Evolutionary conservation across 2,329 filamentous ascomycete genomes (phyloP).

Genomic region (Exophiala phaeomuriformis): DNA sequence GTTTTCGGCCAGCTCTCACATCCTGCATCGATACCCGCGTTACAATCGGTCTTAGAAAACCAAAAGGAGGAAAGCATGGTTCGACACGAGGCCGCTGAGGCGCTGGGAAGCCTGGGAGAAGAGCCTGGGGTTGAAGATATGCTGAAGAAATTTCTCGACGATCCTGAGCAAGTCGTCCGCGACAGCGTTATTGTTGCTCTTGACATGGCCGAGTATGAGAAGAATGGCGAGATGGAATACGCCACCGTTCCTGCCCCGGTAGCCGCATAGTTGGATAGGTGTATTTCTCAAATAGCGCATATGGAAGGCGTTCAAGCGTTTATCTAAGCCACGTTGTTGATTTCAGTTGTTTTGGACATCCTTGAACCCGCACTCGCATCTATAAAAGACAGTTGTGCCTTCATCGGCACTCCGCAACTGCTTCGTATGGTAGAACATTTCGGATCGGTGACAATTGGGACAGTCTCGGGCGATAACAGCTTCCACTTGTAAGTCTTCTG

Average conservation of each 20-base stretch:
- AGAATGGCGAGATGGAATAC: slow-evolving; percentile 80
- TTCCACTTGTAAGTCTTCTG: slow-evolving; percentile 68
- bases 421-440: slow-evolving; percentile 77
- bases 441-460: slow-evolving; percentile 68
- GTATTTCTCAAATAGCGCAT: slow-evolving; percentile 5
- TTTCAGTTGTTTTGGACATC: slow-evolving; percentile 34
- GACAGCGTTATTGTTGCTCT: slow-evolving; percentile 93
- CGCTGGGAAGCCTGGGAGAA: slow-evolving; percentile 84
- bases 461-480: slow-evolving; percentile 64
- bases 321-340: background rate
- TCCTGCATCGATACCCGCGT: slow-evolving; percentile 88
- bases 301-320: slow-evolving; percentile 5
- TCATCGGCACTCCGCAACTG: slow-evolving; percentile 91
- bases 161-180: slow-evolving; percentile 85
- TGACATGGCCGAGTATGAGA: slow-evolving; percentile 97
- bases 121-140: slow-evolving; percentile 87
- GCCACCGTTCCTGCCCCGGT: slow-evolving; percentile 62
- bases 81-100: slow-evolving; percentile 92
- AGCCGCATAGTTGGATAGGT: slow-evolving; percentile 11
- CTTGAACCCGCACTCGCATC: slow-evolving; percentile 79
- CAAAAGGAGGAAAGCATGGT: slow-evolving; percentile 88
- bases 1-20: slow-evolving; percentile 95
- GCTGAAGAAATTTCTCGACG: slow-evolving; percentile 74
- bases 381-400: slow-evolving; percentile 86
- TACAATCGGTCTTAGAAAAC: slow-evolving; percentile 71